Conservation (phyloP, 768 basidiomycete genomes). For the Gloeophyllum trabeum region DNA sequence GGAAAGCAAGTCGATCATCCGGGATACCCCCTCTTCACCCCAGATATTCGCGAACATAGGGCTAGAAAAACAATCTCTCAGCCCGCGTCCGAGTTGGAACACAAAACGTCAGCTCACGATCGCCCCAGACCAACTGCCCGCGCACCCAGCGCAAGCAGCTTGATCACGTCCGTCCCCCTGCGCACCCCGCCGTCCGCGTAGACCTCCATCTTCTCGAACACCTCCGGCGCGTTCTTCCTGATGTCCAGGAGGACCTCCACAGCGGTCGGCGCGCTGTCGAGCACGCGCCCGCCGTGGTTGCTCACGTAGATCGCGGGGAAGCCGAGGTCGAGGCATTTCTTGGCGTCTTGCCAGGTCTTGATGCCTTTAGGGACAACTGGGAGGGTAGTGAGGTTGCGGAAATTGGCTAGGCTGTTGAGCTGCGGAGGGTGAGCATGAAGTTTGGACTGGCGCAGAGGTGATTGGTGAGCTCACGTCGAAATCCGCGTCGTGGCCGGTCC, state of each 20-base stretch:
- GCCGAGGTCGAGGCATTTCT: conserved; percentile 22
- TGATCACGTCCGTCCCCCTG: conserved; percentile 32
- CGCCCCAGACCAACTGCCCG: conserved; percentile 28
- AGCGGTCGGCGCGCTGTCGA: conserved; percentile 25
- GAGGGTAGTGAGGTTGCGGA: conserved; percentile 17
- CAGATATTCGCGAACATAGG: conserved; percentile 28
- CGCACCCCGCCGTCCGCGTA: conserved; percentile 35
- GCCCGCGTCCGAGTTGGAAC: neutral
- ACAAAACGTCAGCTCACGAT: conserved; percentile 4
- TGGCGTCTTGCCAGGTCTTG: conserved; percentile 20
- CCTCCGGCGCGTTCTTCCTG: conserved; percentile 23
- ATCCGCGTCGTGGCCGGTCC: conserved; percentile 14
- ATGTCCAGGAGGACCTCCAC: conserved; percentile 29
- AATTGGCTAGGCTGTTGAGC: conserved; percentile 9
- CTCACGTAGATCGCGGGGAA: conserved; percentile 27
- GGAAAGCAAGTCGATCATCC: conserved; percentile 10
- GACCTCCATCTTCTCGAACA: conserved; percentile 27
- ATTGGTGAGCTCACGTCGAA: conserved; percentile 7
- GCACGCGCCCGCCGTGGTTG: conserved; percentile 26
- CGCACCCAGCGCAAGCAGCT: conserved; percentile 29
- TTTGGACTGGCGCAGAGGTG: neutral
- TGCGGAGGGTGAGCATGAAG: neutral
- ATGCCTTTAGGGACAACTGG: conserved; percentile 19
- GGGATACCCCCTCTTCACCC: conserved; percentile 20
- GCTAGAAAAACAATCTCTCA: conserved; percentile 2